Base-by-base conservation (phyloP, 2,329 filamentous ascomycete species). In the Cercospora zeina region DNA sequence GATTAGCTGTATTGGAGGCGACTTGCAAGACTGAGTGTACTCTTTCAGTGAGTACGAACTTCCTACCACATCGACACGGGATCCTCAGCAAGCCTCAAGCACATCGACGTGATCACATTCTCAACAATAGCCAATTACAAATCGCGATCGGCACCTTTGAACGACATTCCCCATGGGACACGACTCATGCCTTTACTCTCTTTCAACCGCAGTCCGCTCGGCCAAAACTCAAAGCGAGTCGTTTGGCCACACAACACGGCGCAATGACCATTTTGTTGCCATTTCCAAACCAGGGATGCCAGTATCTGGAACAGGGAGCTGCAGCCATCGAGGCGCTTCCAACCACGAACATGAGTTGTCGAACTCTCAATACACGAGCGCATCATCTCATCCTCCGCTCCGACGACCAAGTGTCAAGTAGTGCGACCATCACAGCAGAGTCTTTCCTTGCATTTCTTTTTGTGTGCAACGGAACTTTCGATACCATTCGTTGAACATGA, bases 211-310 rank as follows among this genome's bases (percentile, higher is more conserved):
- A 47, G 9, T 42, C 45, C 30, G 13, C 39, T 30, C 30, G 2
- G 9, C n/a, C 3, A 16, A 53, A 53, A 31, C 30, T 53, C 27
- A 53, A 53, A 53, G 30, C 27, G 42, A 49, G 31, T 53, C 49
- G 16, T 8, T 53, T 3, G n/a, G 8, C 49, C 49, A 53, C 31
- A 13, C n/a, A 34, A 19, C 49, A 53, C n/a, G 49, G 27, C 39
- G 9, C 27, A 24, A 13, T 13, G 21, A 19, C 7, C 16, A 11
- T 45, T 27, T 49, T n/a, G 55, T 9, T 34, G n/a, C n/a, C 30
- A 14, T 49, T 11, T 13, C 27, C 30, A 37, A 34, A 58, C 55
- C 42, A 58, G 55, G 55, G 55, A 58, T 58, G 39, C 55, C 42
- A 49, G 30, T 31, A n/a, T 49, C 27, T 42, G 19, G 11, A 10